Percentiles rank a stretch among this genome's conserved stretches.
phyloP scores from a whole-genome alignment of 23 red algal genomes.

The Gracilaria vermiculophylla region DNA sequence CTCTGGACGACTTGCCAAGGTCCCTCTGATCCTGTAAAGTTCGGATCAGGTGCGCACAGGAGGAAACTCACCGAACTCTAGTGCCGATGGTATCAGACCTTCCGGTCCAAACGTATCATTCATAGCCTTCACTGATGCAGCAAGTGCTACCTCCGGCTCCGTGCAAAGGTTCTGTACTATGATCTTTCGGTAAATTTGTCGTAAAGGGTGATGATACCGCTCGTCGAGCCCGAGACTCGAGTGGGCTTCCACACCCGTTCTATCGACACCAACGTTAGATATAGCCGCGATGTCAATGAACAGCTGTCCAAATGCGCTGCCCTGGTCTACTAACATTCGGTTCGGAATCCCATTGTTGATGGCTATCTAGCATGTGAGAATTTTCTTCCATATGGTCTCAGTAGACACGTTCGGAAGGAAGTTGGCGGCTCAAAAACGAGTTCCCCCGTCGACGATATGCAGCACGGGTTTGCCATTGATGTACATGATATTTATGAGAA shows the following conservation, averaged over 20 bases:
- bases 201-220: constrained; percentile 25
- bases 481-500: too few species aligned
- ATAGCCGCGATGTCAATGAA: background rate
- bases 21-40: background rate
- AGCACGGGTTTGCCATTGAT: too few species aligned
- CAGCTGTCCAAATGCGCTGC: constrained; percentile 4
- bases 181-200: constrained; percentile 25
- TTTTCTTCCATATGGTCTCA: too few species aligned
- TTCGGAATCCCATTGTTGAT: constrained; percentile 41
- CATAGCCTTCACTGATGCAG: constrained; percentile 6
- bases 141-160: background rate
- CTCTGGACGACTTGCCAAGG: background rate
- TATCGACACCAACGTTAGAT: constrained; percentile 8
- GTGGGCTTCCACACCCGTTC: constrained; percentile 28
- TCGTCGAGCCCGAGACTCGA: constrained; percentile 24
- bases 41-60: background rate
- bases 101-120: constrained; percentile 31
- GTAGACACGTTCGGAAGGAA: too few species aligned
- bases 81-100: constrained; percentile 7
- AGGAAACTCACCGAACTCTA: constrained; percentile 14
- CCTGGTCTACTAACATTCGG: constrained; percentile 51
- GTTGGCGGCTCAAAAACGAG: too few species aligned
- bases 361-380: constrained; percentile 8
- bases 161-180: background rate
- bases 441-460: too few species aligned